A percentile compares a stretch with the other conserved stretches of the same genome.
These are phyloP conservation scores for Trichoderma asperelloides DNA, from an alignment of 495 filamentous ascomycete species.

Conservation along the genomic window DNA sequence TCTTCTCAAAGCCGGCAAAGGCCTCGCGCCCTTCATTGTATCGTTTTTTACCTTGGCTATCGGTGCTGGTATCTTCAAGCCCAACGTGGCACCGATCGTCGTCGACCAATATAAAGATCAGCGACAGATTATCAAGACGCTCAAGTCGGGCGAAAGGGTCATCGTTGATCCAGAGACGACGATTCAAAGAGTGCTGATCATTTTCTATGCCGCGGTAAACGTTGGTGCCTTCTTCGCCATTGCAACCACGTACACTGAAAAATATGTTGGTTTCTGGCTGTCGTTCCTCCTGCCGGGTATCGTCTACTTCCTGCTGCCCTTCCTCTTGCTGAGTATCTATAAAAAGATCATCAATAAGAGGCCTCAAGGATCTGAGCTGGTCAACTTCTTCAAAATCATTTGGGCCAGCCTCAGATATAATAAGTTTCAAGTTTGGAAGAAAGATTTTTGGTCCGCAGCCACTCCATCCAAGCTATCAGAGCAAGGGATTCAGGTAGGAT, in stretches of 20 bases:
- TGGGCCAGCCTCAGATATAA: conserved; percentile 40
- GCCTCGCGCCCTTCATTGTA: conserved; percentile 48
- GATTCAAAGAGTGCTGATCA: conserved; percentile 47
- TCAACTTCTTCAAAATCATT: conserved; percentile 48
- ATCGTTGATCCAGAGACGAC: conserved; percentile 63
- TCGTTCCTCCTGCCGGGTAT: conserved; percentile 53
- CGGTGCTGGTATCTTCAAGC: conserved; percentile 58
- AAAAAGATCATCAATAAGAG: conserved; percentile 47
- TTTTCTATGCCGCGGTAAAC: conserved; percentile 65
- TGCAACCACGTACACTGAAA: conserved; percentile 56
- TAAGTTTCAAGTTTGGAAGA: conserved; percentile 41
- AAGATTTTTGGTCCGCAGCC: conserved; percentile 44
- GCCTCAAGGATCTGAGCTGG: conserved; percentile 55
- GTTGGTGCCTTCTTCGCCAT: conserved; percentile 50
- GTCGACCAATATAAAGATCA: conserved; percentile 42
- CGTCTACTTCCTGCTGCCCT: conserved; percentile 48
- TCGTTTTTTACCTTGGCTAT: conserved; percentile 57
- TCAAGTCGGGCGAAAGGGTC: conserved; percentile 48
- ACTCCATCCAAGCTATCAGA: conserved; percentile 35
- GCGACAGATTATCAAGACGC: conserved; percentile 33
- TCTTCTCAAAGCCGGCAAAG: conserved; percentile 46
- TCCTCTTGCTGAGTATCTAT: conserved; percentile 50
- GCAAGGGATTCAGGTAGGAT: conserved; percentile 27
- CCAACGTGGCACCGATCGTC: conserved; percentile 53
- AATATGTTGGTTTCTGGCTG: conserved; percentile 71